Conservation (phyloP, 306 rosid genomes). For the Sesbania bispinosa region DNA sequence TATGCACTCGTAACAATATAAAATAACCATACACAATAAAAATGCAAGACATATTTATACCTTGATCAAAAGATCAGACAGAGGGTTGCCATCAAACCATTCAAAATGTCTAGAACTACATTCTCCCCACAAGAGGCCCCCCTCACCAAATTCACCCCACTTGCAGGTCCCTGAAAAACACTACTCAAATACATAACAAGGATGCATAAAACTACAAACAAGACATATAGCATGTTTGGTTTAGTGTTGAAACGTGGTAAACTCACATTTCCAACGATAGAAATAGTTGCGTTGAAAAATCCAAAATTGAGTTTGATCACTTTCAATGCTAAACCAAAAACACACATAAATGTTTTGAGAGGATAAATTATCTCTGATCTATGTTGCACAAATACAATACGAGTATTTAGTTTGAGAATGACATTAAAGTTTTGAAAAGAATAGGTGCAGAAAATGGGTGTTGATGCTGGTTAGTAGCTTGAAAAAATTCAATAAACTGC, state of each 20-base stretch:
- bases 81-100: conserved; percentile 84
- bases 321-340: no score
- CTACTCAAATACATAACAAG: background rate
- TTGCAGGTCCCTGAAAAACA: conserved; percentile 57
- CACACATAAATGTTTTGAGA: background rate
- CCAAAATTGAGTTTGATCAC: no score
- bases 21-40: background rate
- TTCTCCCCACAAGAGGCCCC: conserved; percentile 95
- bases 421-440: no score
- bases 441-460: no score
- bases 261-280: no score
- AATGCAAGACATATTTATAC: conserved; percentile 33
- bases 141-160: conserved; percentile 96
- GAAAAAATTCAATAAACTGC: no score
- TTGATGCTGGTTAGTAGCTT: no score
- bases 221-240: no score
- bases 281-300: no score
- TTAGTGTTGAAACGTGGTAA: no score
- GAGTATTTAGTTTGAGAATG: no score
- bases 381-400: no score
- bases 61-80: conserved; percentile 66
- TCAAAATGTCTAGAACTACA: conserved; percentile 82
- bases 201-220: background rate
- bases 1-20: background rate
- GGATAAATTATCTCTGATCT: background rate